Percentiles rank a stretch among this genome's conserved stretches.
Conservation (phyloP, 2,329 filamentous ascomycete genomes). For the Colletotrichum gigasporum region DNA sequence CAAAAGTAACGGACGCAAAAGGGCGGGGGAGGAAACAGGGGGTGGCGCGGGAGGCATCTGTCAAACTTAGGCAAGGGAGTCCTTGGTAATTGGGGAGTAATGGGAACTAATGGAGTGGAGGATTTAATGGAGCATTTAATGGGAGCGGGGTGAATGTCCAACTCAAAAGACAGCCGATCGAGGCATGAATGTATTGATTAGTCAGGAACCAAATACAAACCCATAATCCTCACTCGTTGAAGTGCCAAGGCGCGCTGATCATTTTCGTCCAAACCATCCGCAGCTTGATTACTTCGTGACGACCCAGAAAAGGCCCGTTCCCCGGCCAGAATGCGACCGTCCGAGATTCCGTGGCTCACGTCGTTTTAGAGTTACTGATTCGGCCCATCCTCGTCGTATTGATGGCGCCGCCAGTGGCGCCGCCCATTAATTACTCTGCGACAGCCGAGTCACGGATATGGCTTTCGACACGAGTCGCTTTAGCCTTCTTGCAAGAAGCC, state of each 20-base stretch:
- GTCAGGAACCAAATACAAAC: background rate
- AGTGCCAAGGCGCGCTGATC: background rate
- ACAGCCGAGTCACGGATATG: background rate
- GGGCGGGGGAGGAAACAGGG: background rate
- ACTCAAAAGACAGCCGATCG: background rate
- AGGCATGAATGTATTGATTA: slow-evolving; percentile 20
- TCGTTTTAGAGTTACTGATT: slow-evolving; percentile 9
- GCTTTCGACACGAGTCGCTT: slow-evolving; percentile 2
- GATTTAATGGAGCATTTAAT: slow-evolving; percentile 2
- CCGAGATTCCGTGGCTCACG: background rate
- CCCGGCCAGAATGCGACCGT: background rate
- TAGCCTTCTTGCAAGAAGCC: background rate
- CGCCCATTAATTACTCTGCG: slow-evolving; percentile 12
- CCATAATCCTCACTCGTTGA: background rate
- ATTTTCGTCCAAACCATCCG: slow-evolving; percentile 1
- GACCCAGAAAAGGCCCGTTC: background rate
- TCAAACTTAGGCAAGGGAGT: background rate
- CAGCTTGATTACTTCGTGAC: background rate
- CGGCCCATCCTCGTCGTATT: background rate
- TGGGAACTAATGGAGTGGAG: background rate
- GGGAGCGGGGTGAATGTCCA: background rate
- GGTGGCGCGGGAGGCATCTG: background rate
- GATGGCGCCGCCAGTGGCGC: background rate
- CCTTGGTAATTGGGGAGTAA: background rate
- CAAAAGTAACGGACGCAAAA: background rate